Base-by-base conservation (phyloP, 345 rosid species). In the Ailanthus altissimus region DNA sequence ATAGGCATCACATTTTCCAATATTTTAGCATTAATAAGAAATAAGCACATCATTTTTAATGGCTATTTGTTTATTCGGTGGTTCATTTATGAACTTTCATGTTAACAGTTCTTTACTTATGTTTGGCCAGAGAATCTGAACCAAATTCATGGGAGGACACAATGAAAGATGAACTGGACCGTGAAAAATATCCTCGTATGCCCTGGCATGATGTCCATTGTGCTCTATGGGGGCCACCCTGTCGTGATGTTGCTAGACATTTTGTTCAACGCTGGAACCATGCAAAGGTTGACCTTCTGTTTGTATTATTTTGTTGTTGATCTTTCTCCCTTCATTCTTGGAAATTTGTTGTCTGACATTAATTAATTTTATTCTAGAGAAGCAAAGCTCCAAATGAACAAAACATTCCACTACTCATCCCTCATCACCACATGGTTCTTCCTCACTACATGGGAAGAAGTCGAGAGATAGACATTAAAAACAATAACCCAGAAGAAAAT, bases 121-220 rank as follows among this genome's bases (percentile, higher is more conserved):
- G 70, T 72, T 64, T 81, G 77, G 59, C 46, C 64, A 95, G 99
- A 83, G 99, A 95, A 85, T 93, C 96, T 75, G 99, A 95, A 82
- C 99, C 99, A 62, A 90, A 95, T 78, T 93, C 96, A 32, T 95
- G 99, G 99, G 98, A 95, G 81, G 99, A 93, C 67, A 82, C 93
- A 14, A 90, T 87, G 90, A 90, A 78, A 72, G 97, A 93, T 81
- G 98, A 93, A 83, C 81, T 95, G 57, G 90, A 92, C 11, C 87
- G 97, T 11, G 75, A 63, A 79, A 92, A 87, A 74, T 90, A 86
- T 85, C 98, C 99, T 2, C 90, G 97, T 51, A 95, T 95, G 99
- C 99, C 99, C 1, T 95, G 99, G 99, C 99, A 95, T 26, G 98
- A 95, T 70, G 94, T 91, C 54, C 98, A 95, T 2, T 95, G 99